These are phyloP conservation scores for Corynespora cassiicola DNA, from an alignment of 2,329 filamentous ascomycete species.

Conservation along the genomic window DNA sequence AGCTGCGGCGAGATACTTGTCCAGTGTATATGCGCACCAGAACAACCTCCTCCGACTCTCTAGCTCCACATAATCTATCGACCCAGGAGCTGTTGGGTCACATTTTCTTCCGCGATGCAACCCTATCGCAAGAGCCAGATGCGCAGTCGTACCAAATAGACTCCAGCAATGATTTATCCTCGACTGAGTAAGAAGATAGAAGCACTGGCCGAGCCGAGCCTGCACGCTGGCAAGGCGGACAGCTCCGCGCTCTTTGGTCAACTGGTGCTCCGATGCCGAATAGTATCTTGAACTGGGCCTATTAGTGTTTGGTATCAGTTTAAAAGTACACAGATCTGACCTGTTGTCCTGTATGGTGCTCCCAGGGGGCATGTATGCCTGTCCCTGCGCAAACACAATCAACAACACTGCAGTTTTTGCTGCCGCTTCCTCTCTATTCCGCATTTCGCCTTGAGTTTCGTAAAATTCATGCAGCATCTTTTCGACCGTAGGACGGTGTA, in stretches of 20 bases:
- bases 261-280: slow-evolving; percentile 50
- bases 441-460: slow-evolving; percentile 50
- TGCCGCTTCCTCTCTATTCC: slow-evolving; percentile 47
- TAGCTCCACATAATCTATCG: slow-evolving; percentile 52
- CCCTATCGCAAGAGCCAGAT: slow-evolving; percentile 58
- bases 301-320: too few relatives aligned
- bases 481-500: slow-evolving; percentile 62
- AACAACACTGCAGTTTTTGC: slow-evolving; percentile 56
- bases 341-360: slow-evolving; percentile 33
- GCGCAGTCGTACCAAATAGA: slow-evolving; percentile 63
- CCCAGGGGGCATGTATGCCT: slow-evolving; percentile 48
- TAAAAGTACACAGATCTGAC: slow-evolving; percentile 11
- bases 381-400: slow-evolving; percentile 61
- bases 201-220: slow-evolving; percentile 62
- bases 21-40: slow-evolving; percentile 68
- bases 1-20: slow-evolving; percentile 69
- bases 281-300: slow-evolving; percentile 49
- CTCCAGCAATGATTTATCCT: slow-evolving; percentile 68
- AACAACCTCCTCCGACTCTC: slow-evolving; percentile 67
- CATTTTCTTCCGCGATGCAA: slow-evolving; percentile 48
- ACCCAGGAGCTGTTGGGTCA: slow-evolving; percentile 31
- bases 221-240: slow-evolving; percentile 64
- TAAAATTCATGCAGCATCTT: slow-evolving; percentile 55
- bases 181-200: slow-evolving; percentile 65
- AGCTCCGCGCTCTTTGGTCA: slow-evolving; percentile 59